phyloP scores from a whole-genome alignment of 2,329 filamentous ascomycete species.

The Phialemonium atrogriseum region DNA sequence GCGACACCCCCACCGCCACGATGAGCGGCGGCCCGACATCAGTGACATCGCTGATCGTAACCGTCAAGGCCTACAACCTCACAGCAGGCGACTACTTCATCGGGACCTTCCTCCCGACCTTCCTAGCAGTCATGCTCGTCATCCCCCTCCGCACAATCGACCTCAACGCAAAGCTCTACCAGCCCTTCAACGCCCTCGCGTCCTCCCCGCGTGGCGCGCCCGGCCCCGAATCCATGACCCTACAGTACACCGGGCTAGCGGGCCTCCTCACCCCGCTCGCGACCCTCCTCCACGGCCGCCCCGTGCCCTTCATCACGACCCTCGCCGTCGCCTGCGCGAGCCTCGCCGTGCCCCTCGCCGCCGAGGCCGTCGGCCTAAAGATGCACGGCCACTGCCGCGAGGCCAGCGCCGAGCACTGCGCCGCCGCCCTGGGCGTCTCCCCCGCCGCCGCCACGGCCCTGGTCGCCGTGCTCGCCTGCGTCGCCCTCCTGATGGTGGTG shows the following conservation, averaged over 20 bases:
- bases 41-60: slow-evolving; percentile 9
- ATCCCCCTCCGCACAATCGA: slow-evolving; percentile 32
- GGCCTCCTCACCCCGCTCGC: slow-evolving; percentile 25
- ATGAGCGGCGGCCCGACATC: background rate
- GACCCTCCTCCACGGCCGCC: slow-evolving; percentile 23
- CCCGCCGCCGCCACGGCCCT: slow-evolving; percentile 20
- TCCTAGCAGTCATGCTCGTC: slow-evolving; percentile 28
- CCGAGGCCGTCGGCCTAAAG: slow-evolving; percentile 30
- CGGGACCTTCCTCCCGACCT: slow-evolving; percentile 32
- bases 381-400: slow-evolving; percentile 25
- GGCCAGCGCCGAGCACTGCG: slow-evolving; percentile 21
- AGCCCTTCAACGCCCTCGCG: slow-evolving; percentile 34
- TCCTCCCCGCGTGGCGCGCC: slow-evolving; percentile 23
- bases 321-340: slow-evolving; percentile 24
- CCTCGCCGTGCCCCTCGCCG: slow-evolving; percentile 28
- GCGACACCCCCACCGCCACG: slow-evolving; percentile 1
- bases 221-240: slow-evolving; percentile 31
- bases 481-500: slow-evolving; percentile 19
- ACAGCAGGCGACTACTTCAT: slow-evolving; percentile 25
- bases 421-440: slow-evolving; percentile 25
- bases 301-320: slow-evolving; percentile 28
- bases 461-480: slow-evolving; percentile 21
- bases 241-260: slow-evolving; percentile 29
- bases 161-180: slow-evolving; percentile 29
- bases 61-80: slow-evolving; percentile 15